Evolutionary conservation across 805 yeast genomes (phyloP).

Genomic region (Starmerella apicola): DNA sequence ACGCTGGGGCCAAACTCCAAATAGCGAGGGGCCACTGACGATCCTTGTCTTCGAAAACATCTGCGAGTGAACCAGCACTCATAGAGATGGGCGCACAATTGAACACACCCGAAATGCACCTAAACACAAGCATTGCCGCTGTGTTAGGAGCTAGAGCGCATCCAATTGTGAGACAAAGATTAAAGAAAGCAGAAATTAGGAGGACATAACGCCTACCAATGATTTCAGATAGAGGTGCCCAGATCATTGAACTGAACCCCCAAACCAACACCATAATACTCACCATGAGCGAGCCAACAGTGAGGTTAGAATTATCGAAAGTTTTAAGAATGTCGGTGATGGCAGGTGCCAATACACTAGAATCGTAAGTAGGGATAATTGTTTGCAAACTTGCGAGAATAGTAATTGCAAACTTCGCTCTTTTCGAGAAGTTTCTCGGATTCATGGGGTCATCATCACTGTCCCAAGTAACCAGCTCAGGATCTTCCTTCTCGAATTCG

Average conservation of each 20-base stretch:
- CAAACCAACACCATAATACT: slow-evolving; percentile 58
- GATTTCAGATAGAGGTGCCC: slow-evolving; percentile 58
- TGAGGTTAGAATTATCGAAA: slow-evolving; percentile 33
- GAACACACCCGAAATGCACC: slow-evolving; percentile 54
- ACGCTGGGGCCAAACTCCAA: slow-evolving; percentile 46
- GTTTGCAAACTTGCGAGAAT: slow-evolving; percentile 42
- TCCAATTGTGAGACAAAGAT: slow-evolving; percentile 34
- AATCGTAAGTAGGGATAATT: slow-evolving; percentile 47
- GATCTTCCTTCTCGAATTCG: slow-evolving; percentile 44
- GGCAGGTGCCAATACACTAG: slow-evolving; percentile 52
- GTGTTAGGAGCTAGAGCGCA: slow-evolving; percentile 49
- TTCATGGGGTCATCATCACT: slow-evolving; percentile 46
- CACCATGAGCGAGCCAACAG: slow-evolving; percentile 42
- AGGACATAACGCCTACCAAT: slow-evolving; percentile 51
- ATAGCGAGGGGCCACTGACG: slow-evolving; percentile 47
- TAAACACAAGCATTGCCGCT: slow-evolving; percentile 43
- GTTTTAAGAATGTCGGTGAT: slow-evolving; percentile 35
- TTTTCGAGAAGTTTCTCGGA: slow-evolving; percentile 50
- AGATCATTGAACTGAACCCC: slow-evolving; percentile 52
- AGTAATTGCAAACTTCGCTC: slow-evolving; percentile 34
- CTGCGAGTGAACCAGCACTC: slow-evolving; percentile 59
- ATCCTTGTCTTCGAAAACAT: slow-evolving; percentile 39
- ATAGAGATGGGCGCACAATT: slow-evolving; percentile 58
- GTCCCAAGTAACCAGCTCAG: slow-evolving; percentile 59
- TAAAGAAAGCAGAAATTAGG: slow-evolving; percentile 38